A percentile compares a stretch with the other conserved stretches of the same genome.
Conservation (phyloP, 2,329 filamentous ascomycete species). For the Botrytis cinerea region DNA sequence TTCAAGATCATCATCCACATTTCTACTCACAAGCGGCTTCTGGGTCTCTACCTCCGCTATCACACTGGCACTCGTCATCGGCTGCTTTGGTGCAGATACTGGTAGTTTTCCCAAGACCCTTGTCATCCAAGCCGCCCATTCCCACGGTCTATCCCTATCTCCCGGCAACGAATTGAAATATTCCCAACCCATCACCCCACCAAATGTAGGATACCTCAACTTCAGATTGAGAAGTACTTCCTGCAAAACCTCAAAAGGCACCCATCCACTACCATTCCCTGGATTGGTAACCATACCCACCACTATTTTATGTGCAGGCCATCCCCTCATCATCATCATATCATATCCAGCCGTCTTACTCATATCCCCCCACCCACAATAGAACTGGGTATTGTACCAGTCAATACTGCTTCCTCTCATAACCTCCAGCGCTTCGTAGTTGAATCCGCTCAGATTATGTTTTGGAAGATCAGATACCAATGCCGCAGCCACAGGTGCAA, state of each 20-base stretch:
- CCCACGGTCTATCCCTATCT: slow-evolving; percentile 64
- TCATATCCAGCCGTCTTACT: slow-evolving; percentile 50
- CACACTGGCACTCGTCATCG: background rate
- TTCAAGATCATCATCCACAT: slow-evolving; percentile 23
- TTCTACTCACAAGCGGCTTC: background rate
- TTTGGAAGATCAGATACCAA: slow-evolving; percentile 56
- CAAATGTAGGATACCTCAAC: slow-evolving; percentile 67
- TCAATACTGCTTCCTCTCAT: slow-evolving; percentile 65
- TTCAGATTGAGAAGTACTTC: slow-evolving; percentile 58
- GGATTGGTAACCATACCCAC: slow-evolving; percentile 80
- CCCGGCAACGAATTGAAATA: slow-evolving; percentile 82
- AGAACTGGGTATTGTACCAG: slow-evolving; percentile 94
- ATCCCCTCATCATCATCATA: slow-evolving; percentile 62
- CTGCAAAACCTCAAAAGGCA: slow-evolving; percentile 59
- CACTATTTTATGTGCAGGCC: slow-evolving; percentile 72
- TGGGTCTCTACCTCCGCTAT: background rate
- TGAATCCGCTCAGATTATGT: slow-evolving; percentile 78
- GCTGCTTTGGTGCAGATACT: background rate
- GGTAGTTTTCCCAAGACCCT: slow-evolving; percentile 23
- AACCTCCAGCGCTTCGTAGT: slow-evolving; percentile 73
- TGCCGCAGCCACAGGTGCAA: slow-evolving; percentile 80
- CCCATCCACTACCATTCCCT: slow-evolving; percentile 68
- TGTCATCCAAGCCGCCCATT: slow-evolving; percentile 72
- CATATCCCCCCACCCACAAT: slow-evolving; percentile 71
- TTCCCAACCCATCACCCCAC: slow-evolving; percentile 93